A percentile compares a stretch with the other conserved stretches of the same genome.
phyloP scores from a whole-genome alignment of 164 flowering plant genomes.

The Magnolia sinica region DNA sequence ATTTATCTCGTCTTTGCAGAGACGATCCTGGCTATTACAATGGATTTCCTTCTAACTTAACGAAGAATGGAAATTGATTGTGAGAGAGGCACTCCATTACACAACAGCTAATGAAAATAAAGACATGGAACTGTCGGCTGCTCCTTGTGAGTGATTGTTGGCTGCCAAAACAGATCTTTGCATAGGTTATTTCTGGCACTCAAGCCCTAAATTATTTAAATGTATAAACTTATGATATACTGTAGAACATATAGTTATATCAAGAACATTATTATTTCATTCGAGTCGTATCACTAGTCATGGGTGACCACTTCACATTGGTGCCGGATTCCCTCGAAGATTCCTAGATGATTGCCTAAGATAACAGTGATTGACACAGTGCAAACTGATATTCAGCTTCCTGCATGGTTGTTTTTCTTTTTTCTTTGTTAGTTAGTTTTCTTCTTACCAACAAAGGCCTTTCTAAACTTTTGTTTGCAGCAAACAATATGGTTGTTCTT shows the following conservation, averaged over 20 bases:
- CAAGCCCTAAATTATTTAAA: too few species aligned
- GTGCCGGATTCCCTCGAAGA: not conserved
- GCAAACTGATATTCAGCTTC: not conserved
- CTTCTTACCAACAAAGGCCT: not conserved
- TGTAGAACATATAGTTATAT: not conserved
- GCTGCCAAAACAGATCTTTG: not conserved
- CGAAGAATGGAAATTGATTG: not conserved
- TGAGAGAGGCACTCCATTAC: not conserved
- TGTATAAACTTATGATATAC: too few species aligned
- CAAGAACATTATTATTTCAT: not conserved
- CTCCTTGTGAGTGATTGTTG: not conserved
- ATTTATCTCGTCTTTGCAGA: too few species aligned
- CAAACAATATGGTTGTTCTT: slow-evolving; percentile 92
- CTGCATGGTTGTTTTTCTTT: not conserved
- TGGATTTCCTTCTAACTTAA: too few species aligned
- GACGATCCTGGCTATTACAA: too few species aligned
- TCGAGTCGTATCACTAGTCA: not conserved
- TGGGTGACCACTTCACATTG: not conserved
- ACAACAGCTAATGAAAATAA: not conserved
- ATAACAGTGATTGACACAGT: not conserved
- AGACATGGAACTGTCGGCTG: not conserved
- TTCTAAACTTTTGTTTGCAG: slow-evolving; percentile 36
- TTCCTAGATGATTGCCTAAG: not conserved
- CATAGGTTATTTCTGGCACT: not conserved
- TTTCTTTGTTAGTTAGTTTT: not conserved